Base-by-base conservation (phyloP, 371 early-diverging fungal genomes). In the Gilbertella persicaria region DNA sequence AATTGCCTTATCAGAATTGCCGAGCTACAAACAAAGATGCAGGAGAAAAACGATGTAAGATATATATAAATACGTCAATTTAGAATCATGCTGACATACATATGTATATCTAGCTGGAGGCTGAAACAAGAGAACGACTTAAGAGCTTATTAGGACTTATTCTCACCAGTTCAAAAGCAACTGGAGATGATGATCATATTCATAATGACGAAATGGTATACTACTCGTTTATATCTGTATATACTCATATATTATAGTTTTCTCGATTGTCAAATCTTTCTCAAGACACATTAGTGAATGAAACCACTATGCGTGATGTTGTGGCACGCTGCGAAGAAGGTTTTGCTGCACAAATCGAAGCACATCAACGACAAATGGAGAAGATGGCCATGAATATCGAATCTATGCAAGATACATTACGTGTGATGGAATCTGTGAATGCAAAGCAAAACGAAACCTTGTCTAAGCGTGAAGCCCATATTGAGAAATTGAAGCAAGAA, bases 1-100 rank as follows among this genome's bases (percentile, higher is more conserved):
- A 87, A 92, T 58, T 94, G 90, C 59, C 71, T 80, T 21, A 53
- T 74, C 6, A 90, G 90, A 65, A 94, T 94, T 58, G 83, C 76
- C 13, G 89, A 92, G 38, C 73, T 94, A 19, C 85, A 91, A 63
- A 78, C 82, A 5, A 82, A 90, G 62, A 75, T 97, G 51, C 80
- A 82, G 53, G 68, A 83, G 26, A 89, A 84, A 12, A 66, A 55
- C 8, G 78, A 77, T 48, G 71, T 68, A 72, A 56, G 53, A 16
- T 40, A 20, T 13, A 13, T 17, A 40, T 28, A 16, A 10, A 20
- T 26, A 5, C 12, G 12, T 25, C 16, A 46, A n/a, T 9, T 42
- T 37, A 26, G 14, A 30, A 38, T 28, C 17, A 20, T 1, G 2
- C 14, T 26, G 4, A n/a, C 12, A 16, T 23, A 10, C 28, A 53